phyloP scores from a whole-genome alignment of 2,329 filamentous ascomycete species.

The Amesomyces nigricolor region DNA sequence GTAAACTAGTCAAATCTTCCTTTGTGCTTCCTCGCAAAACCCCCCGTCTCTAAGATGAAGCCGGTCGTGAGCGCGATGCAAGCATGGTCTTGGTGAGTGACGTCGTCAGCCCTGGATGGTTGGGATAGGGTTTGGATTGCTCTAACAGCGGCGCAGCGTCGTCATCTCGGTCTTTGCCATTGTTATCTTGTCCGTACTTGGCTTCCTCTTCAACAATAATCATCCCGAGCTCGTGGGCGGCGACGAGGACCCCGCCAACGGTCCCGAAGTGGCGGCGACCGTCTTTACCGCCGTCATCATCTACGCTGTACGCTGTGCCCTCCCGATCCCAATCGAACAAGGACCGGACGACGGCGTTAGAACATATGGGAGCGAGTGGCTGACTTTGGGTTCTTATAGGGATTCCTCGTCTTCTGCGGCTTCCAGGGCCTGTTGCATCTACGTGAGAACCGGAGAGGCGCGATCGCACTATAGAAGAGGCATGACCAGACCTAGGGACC shows the following conservation, averaged over 20 bases:
- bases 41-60: slow-evolving; percentile 60
- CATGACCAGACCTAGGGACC: slow-evolving; percentile 4
- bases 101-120: neutral
- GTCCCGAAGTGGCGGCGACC: slow-evolving; percentile 71
- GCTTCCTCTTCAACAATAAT: slow-evolving; percentile 69
- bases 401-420: slow-evolving; percentile 86
- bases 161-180: slow-evolving; percentile 62
- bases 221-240: slow-evolving; percentile 82
- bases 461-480: slow-evolving; percentile 25
- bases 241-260: slow-evolving; percentile 64
- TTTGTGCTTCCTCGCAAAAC: neutral
- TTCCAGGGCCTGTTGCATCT: slow-evolving; percentile 83
- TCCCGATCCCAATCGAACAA: too few relatives aligned
- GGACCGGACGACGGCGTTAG: too few relatives aligned
- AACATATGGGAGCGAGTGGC: neutral
- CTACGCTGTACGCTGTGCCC: slow-evolving; percentile 66
- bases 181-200: slow-evolving; percentile 57
- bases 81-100: slow-evolving; percentile 84
- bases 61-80: slow-evolving; percentile 86
- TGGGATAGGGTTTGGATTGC: neutral
- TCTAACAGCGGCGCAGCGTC: slow-evolving; percentile 50
- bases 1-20: neutral
- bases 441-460: slow-evolving; percentile 71
- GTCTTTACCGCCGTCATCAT: slow-evolving; percentile 85
- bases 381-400: slow-evolving; percentile 43